A percentile compares a stretch with the other conserved stretches of the same genome.
These are phyloP conservation scores for Hypomontagnella submonticulosa DNA, from an alignment of 495 filamentous ascomycete species.

Conservation along the genomic window DNA sequence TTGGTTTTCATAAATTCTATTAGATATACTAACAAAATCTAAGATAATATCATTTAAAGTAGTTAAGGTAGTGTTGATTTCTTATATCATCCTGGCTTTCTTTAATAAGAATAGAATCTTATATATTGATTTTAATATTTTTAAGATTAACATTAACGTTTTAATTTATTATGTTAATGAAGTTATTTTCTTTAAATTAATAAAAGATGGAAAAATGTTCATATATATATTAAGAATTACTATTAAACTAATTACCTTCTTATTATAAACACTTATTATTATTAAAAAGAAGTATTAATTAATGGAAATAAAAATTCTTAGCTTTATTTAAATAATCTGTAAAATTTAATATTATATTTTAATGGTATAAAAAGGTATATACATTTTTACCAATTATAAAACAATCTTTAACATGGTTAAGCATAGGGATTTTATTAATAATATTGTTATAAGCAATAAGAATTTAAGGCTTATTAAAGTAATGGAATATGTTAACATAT, in stretches of 20 bases:
- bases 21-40: slow-evolving; percentile 1
- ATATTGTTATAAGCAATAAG: slow-evolving; percentile 5
- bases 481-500: slow-evolving; percentile 18
- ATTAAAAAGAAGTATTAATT: slow-evolving; percentile 14
- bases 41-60: slow-evolving; percentile 3
- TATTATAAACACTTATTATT: neutral
- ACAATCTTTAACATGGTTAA: slow-evolving; percentile 12
- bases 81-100: slow-evolving; percentile 7
- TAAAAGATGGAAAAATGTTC: slow-evolving; percentile 1
- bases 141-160: slow-evolving; percentile 2
- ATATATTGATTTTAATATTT: slow-evolving; percentile 17
- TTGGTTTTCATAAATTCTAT: neutral
- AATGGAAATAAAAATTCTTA: slow-evolving; percentile 9
- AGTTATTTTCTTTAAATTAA: neutral
- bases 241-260: slow-evolving; percentile 5
- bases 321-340: slow-evolving; percentile 5
- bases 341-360: slow-evolving; percentile 11
- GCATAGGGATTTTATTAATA: slow-evolving; percentile 8
- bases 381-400: slow-evolving; percentile 8
- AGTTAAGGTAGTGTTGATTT: neutral
- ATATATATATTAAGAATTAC: slow-evolving; percentile 2
- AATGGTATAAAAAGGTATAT: slow-evolving; percentile 4
- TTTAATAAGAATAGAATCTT: neutral
- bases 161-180: slow-evolving; percentile 11
- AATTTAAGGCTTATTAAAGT: slow-evolving; percentile 4